Evolutionary conservation across 192 early-diverging fungal species (phyloP), one percentile per base, ranked within the genome.

Genomic region (Coemansia erecta): DNA sequence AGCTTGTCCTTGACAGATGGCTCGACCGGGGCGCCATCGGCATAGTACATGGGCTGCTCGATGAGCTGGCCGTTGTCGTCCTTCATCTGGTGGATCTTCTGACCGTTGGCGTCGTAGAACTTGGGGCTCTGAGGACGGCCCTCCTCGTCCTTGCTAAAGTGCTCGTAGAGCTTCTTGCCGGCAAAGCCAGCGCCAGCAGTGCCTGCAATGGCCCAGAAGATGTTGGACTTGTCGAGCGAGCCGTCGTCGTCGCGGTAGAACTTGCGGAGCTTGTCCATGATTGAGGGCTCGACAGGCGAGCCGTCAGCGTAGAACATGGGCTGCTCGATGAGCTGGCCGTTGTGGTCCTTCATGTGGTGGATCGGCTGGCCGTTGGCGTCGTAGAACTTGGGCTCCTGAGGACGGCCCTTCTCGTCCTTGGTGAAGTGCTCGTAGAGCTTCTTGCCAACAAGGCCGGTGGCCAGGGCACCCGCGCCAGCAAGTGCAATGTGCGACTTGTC

Each of bases 211-310:
- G 64, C 50, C 55, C 66, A 35, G 41, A 61, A 60, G 7, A 63
- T 37, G 13, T 48, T 58, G 17, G 70, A 63, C 60, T 73, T 73
- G 64, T 60, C 46, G 12, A 61, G 19, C 15, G 45, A 35, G 49
- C 63, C 69, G 13, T 72, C 69, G n/a, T 72, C 69, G 48, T 64
- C 40, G 14, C 21, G 42, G 41, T 56, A 72, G 41, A 70, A 70
- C 14, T 58, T 35, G 45, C 45, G 45, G 17, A 47, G 45, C 45
- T 19, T 47, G 42, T 43, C 17, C 42, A 26, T 26, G 26, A 26
- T 26, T 26, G 26, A 26, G 26, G 26, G 26, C 4, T 53, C 51
- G 17, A 35, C 51, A 53, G 51, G 51, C 3, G 24, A 18, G 5
- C 51, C 51, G 33, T 53, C 28, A 17, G 51, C 51, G 28, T 53